Evolutionary conservation across 345 rosid genomes (phyloP).

Genomic region (Salix caprea): DNA sequence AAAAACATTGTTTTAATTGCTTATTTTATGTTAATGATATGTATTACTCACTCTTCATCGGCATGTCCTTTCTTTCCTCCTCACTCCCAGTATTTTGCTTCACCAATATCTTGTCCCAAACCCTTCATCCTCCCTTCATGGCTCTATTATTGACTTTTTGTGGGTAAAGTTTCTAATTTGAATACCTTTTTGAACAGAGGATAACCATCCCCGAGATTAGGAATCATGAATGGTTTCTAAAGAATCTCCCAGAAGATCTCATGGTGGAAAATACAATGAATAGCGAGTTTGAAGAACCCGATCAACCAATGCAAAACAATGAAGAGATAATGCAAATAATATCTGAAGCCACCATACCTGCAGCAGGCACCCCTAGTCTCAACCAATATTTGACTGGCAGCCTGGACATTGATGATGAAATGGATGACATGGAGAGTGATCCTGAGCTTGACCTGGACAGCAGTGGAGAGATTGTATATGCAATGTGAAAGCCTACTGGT

Average conservation of each 20-base stretch:
- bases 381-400: slow-evolving; percentile 75
- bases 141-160: not conserved
- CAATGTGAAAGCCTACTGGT: slow-evolving; percentile 43
- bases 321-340: slow-evolving; percentile 97
- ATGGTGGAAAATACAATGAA: slow-evolving; percentile 52
- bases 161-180: slow-evolving; percentile 1
- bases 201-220: slow-evolving; percentile 83
- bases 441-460: slow-evolving; percentile 91
- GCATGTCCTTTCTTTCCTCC: not conserved
- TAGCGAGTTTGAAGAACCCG: slow-evolving; percentile 71
- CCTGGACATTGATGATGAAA: slow-evolving; percentile 82
- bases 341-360: slow-evolving; percentile 87
- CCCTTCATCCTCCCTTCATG: not conserved
- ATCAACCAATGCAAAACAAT: slow-evolving; percentile 72
- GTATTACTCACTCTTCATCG: not conserved
- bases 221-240: slow-evolving; percentile 93
- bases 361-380: slow-evolving; percentile 58
- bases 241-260: slow-evolving; percentile 83
- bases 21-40: not conserved
- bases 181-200: slow-evolving; percentile 50
- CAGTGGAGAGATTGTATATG: slow-evolving; percentile 93
- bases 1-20: not conserved
- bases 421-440: slow-evolving; percentile 92
- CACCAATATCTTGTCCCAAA: not conserved
- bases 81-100: not conserved